Evolutionary conservation across 306 rosid species (phyloP).

Genomic region (Purshia tridentata): DNA sequence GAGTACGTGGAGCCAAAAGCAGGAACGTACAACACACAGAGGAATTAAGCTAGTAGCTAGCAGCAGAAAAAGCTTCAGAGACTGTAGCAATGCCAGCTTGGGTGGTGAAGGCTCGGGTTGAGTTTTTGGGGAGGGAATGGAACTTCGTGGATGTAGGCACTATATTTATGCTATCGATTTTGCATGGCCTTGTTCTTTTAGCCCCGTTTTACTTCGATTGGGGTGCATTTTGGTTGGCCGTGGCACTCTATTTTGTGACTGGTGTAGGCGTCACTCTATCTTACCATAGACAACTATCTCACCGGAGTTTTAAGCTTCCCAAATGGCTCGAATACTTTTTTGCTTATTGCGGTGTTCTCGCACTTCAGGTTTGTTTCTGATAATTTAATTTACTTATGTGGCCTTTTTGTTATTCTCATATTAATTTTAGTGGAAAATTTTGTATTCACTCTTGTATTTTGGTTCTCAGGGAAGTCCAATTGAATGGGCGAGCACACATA

Average conservation of each 20-base stretch:
- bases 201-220: background rate
- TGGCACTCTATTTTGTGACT: background rate
- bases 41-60: too few species aligned
- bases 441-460: background rate
- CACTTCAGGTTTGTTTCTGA: constrained; percentile 45
- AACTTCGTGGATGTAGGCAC: background rate
- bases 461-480: constrained; percentile 60
- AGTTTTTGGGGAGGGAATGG: background rate
- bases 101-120: background rate
- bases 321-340: constrained; percentile 66
- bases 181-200: background rate
- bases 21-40: too few species aligned
- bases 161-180: background rate
- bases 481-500: constrained; percentile 67
- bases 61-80: too few species aligned
- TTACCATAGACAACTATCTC: constrained; percentile 65
- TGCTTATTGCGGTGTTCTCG: constrained; percentile 54
- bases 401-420: too few species aligned
- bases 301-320: constrained; percentile 62
- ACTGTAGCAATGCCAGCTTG: background rate
- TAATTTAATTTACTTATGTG: too few species aligned
- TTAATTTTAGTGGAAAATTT: too few species aligned
- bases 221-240: background rate
- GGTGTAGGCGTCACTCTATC: constrained; percentile 22
- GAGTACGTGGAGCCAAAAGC: too few species aligned